These are phyloP conservation scores for Cladosporium sp. DNA, from an alignment of 2,329 filamentous ascomycete species.

Conservation along the genomic window DNA sequence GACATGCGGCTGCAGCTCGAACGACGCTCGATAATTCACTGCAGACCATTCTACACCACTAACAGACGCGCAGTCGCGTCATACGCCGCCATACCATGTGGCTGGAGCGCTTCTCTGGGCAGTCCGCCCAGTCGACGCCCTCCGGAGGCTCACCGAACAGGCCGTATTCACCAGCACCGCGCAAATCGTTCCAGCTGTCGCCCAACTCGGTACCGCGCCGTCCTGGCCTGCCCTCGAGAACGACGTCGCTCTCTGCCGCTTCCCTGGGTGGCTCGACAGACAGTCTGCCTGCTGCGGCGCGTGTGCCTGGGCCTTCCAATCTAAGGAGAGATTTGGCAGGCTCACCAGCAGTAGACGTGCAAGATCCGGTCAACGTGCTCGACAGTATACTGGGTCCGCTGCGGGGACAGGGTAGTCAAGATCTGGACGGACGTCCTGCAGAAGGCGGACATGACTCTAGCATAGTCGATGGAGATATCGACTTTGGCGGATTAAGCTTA, in stretches of 20 bases:
- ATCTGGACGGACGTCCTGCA: background rate
- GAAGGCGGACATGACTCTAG: conserved; percentile 35
- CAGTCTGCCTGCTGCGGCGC: conserved; percentile 65
- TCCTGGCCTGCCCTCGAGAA: conserved; percentile 63
- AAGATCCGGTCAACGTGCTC: conserved; percentile 69
- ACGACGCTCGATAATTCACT: background rate
- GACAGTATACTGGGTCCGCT: conserved; percentile 52
- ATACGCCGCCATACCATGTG: conserved; percentile 57
- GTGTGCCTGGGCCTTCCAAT: conserved; percentile 63
- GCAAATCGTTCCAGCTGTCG: conserved; percentile 64
- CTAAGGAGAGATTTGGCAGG: conserved; percentile 56
- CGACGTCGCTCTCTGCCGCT: conserved; percentile 73
- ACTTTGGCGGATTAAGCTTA: conserved; percentile 75
- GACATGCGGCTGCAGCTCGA: background rate
- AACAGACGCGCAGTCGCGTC: background rate
- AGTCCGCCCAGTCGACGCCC: conserved; percentile 65
- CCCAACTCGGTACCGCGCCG: conserved; percentile 66
- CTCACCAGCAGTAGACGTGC: conserved; percentile 50
- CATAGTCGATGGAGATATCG: conserved; percentile 60
- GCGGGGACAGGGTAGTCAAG: background rate
- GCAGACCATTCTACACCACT: background rate
- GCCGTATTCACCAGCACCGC: conserved; percentile 66
- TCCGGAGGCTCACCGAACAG: conserved; percentile 59
- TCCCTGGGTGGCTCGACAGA: conserved; percentile 69
- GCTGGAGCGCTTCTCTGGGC: conserved; percentile 79